Evolutionary conservation across 768 basidiomycete genomes (phyloP).

Genomic region (Russula vinacea): DNA sequence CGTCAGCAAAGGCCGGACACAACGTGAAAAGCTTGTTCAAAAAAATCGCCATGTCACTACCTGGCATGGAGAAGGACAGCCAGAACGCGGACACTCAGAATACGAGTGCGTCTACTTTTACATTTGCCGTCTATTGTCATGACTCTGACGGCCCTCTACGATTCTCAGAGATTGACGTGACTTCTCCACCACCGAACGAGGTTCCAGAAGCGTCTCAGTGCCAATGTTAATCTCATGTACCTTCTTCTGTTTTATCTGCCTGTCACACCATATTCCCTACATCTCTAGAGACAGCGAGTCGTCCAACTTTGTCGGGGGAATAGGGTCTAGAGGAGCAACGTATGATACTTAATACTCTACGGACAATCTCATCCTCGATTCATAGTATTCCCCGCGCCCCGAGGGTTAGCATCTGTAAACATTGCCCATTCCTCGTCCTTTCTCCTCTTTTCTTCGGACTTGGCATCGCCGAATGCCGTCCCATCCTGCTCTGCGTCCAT

Average conservation of each 20-base stretch:
- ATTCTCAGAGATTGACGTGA: constrained; percentile 84
- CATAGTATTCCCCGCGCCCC: constrained; percentile 96
- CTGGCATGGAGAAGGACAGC: constrained; percentile 87
- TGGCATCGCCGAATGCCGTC: constrained; percentile 59
- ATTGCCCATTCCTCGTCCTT: constrained; percentile 92
- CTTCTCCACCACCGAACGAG: constrained; percentile 59
- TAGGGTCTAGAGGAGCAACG: constrained; percentile 5
- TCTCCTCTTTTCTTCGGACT: constrained; percentile 68
- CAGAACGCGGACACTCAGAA: constrained; percentile 50
- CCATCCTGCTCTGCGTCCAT: constrained; percentile 86
- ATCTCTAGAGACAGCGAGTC: constrained; percentile 21
- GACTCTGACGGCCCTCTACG: background rate
- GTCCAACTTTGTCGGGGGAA: constrained; percentile 11
- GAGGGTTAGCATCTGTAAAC: constrained; percentile 81
- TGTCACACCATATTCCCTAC: constrained; percentile 26
- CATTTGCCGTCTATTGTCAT: background rate
- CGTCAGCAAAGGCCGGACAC: constrained; percentile 97
- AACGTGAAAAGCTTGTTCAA: constrained; percentile 99
- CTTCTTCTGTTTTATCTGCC: constrained; percentile 26
- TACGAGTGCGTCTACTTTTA: constrained; percentile 39
- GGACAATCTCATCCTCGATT: constrained; percentile 66
- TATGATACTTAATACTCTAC: constrained; percentile 21
- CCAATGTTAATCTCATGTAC: constrained; percentile 57
- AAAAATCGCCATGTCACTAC: constrained; percentile 97
- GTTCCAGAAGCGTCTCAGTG: constrained; percentile 87